Evolutionary conservation across 768 basidiomycete genomes (phyloP), one percentile per base, ranked within the genome.

Genomic region (Tulasnella sp.): DNA sequence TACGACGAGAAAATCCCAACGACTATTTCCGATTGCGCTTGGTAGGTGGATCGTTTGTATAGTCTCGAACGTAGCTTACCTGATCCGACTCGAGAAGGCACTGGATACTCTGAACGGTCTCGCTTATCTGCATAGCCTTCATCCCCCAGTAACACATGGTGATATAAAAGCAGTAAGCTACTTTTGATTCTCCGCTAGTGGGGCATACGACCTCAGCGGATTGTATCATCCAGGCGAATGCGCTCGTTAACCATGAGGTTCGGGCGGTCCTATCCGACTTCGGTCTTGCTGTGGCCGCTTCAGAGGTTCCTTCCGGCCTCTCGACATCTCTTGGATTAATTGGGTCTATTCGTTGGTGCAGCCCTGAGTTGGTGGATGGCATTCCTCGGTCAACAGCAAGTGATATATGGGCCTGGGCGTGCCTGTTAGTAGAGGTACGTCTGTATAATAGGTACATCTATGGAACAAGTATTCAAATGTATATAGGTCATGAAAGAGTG

Each of bases 281-380:
- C 23, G 53, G 53, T 7, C 21, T 55, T 1, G 53, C 53, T 26
- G 34, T 24, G 2, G 15, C 43, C 8, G 4, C 24, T n/a, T 32
- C 38, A 17, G 53, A 55, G 29, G 38, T 24, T 15, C 23, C 24
- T 1, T 42, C 26, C n/a, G 30, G 17, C 26, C n/a, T 55, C 34
- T 24, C 29, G 19, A 55, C 53, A 9, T 55, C 53, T 1, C 26
- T 24, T 4, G 53, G 53, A 3, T 41, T 10, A 5, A 55, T 38
- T 17, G 38, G 53, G 11, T 55, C 53, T 19, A 41, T 55, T 10
- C 29, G 53, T 3, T 55, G 53, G 53, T 55, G 53, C 17, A 55
- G 53, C 30, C 53, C 53, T 15, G 53, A 55, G 17, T 2, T 55
- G 19, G 1, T 55, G 15, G 13, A 55, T 38, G 53, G 53, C 30